phyloP scores from a whole-genome alignment of 1,284 basidiomycete species.

The Rhodotorula glutinis region DNA sequence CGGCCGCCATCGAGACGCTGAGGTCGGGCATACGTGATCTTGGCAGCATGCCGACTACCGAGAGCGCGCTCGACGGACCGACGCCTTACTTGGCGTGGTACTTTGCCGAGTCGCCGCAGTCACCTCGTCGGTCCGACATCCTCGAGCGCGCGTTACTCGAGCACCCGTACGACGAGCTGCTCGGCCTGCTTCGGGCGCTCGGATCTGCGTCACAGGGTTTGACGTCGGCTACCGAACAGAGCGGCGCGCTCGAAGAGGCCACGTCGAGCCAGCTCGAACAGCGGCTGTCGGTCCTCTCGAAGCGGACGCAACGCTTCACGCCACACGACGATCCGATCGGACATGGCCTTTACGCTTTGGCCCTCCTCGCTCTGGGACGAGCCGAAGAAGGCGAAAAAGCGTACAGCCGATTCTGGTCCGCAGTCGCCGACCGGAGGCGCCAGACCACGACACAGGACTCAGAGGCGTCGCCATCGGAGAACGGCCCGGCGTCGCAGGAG shows the following conservation, averaged over 20 bases:
- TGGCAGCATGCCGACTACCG: not conserved
- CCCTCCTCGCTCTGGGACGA: not conserved
- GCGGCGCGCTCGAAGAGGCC: not conserved
- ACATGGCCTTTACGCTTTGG: conserved; percentile 14
- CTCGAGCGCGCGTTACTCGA: conserved; percentile 4
- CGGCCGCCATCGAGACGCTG: conserved; percentile 1
- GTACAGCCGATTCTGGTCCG: conserved; percentile 1
- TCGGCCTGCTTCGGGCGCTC: conserved; percentile 16
- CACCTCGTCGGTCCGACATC: not conserved
- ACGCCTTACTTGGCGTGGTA: conserved; percentile 12
- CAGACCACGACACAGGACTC: no score
- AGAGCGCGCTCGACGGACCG: conserved; percentile 7
- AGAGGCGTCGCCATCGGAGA: no score
- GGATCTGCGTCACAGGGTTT: not conserved
- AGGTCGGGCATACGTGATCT: conserved; percentile 14
- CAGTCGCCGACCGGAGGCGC: not conserved
- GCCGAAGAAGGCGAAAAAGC: not conserved
- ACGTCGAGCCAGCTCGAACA: no score
- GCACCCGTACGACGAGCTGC: conserved; percentile 17
- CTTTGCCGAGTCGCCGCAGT: conserved; percentile 2
- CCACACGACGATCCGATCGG: not conserved
- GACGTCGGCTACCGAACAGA: not conserved
- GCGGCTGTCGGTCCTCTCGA: not conserved
- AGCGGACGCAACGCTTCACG: conserved; percentile 1
- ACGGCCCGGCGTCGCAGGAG: not conserved